Evolutionary conservation across 2,329 filamentous ascomycete species (phyloP), one percentile per base, ranked within the genome.

Genomic region (Exophiala phaeomuriformis): DNA sequence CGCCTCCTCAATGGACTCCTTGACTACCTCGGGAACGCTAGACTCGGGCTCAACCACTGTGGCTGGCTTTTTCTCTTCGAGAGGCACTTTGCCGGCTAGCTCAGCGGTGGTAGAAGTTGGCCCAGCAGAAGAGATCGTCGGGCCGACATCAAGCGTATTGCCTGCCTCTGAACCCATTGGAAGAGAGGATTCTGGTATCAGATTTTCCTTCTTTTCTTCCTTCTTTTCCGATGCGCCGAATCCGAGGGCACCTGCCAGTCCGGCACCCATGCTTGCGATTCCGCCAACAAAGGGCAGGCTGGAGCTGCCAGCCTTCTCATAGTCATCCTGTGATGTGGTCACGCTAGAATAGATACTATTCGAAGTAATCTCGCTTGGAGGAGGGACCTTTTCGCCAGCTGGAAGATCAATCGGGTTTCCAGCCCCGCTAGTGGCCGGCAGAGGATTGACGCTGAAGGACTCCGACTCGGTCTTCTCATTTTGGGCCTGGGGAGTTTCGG

Each of bases 101-200:
- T 65, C 71, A 10, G 73, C 70, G 1, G 74, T 75, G 9, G 74
- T 75, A 2, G 72, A 69, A 9, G 62, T 66, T 1, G 78, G 75
- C 9, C 71, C 77, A 6, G 71, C 72, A 5, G 73, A 84, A 69
- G 67, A 73, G 62, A 71, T 81, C 62, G 62, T 72, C 63, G 62
- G 67, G n/a, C 75, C 78, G 63, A 75, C 78, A 61, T 83, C 77
- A 49, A 72, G 71, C 46, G 72, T 73, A 50, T 68, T 68, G 46
- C 64, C 62, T 19, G 66, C 63, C 2, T 64, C 66, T 37, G 65
- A 65, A 40, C 77, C 78, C 68, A 90, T 84, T 8, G 87, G 86
- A 59, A 93, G 76, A 69, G 85, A 88, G 5, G 88, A 91, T 72
- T 94, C 88, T 12, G 89, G 88, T 60, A 93, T 90, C 68, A 87